Evolutionary conservation across 495 filamentous ascomycete species (phyloP).

Genomic region (Aspergillus heteromorphus): DNA sequence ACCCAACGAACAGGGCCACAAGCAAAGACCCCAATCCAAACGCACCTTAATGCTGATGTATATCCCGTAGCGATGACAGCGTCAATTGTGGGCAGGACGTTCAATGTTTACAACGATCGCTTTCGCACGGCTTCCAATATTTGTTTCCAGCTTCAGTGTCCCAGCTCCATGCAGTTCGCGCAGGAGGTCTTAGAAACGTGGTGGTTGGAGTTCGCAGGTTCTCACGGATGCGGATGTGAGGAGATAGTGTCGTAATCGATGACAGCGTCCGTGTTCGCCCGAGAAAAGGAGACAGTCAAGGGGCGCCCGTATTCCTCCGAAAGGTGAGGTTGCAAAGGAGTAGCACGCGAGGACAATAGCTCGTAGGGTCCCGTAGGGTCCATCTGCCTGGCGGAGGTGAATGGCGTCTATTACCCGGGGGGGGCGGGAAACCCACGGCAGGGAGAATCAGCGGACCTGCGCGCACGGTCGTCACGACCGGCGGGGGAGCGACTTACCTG

Average conservation of each 20-base stretch:
- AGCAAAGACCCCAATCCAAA: neutral
- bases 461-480: constrained; percentile 6
- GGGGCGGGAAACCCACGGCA: constrained; percentile 6
- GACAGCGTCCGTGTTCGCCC: neutral
- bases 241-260: neutral
- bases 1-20: neutral
- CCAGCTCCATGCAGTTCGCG: neutral
- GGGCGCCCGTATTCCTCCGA: constrained; percentile 5
- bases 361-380: neutral
- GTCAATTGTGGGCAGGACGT: neutral
- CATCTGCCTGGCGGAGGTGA: constrained; percentile 10
- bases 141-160: neutral
- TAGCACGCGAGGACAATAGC: constrained; percentile 1
- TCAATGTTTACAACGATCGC: neutral
- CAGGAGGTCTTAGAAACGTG: neutral
- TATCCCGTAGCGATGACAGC: neutral
- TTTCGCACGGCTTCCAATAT: neutral
- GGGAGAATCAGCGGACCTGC: constrained; percentile 17
- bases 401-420: constrained; percentile 11
- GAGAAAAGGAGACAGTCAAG: neutral
- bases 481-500: constrained; percentile 16
- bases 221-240: neutral
- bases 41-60: neutral
- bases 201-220: neutral
- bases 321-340: neutral